Conservation (phyloP, 1,284 basidiomycete genomes). For the Dichomitus squalens region DNA sequence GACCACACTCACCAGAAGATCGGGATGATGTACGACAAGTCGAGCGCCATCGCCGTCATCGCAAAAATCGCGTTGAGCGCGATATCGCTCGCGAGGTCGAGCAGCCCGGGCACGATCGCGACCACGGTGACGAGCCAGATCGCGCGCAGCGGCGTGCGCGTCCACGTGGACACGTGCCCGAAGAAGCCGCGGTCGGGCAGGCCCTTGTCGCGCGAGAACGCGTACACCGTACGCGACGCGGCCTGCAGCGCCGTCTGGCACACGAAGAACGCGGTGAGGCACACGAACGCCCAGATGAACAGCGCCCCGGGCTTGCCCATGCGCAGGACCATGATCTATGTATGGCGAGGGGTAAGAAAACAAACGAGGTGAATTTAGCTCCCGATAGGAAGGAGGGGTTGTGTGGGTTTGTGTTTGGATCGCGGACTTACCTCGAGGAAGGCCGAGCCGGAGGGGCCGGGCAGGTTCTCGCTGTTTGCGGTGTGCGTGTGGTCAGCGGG, state of each 20-base stretch:
- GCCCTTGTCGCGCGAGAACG: constrained; percentile 85
- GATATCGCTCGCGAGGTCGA: constrained; percentile 77
- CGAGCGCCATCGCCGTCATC: constrained; percentile 73
- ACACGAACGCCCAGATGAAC: constrained; percentile 80
- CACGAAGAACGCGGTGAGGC: constrained; percentile 83
- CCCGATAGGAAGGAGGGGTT: neutral
- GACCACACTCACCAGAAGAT: constrained; percentile 51
- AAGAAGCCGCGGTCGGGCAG: constrained; percentile 85
- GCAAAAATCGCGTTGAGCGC: constrained; percentile 88
- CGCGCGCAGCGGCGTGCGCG: constrained; percentile 80
- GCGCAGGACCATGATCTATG: constrained; percentile 73
- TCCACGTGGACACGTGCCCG: constrained; percentile 63
- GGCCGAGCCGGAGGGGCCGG: constrained; percentile 67
- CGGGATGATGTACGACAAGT: constrained; percentile 76
- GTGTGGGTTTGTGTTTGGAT: too few relatives aligned
- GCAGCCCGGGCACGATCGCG: constrained; percentile 70
- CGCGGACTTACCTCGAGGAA: constrained; percentile 58
- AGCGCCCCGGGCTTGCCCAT: constrained; percentile 75
- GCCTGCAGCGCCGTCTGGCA: constrained; percentile 85
- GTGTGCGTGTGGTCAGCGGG: neutral
- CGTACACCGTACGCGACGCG: constrained; percentile 85
- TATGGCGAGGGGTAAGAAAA: neutral
- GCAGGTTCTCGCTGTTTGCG: constrained; percentile 54
- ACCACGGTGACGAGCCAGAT: constrained; percentile 80
- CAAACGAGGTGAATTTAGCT: too few relatives aligned